These are phyloP conservation scores for Mrakia blollopis DNA, from an alignment of 768 basidiomycete species.

Conservation along the genomic window DNA sequence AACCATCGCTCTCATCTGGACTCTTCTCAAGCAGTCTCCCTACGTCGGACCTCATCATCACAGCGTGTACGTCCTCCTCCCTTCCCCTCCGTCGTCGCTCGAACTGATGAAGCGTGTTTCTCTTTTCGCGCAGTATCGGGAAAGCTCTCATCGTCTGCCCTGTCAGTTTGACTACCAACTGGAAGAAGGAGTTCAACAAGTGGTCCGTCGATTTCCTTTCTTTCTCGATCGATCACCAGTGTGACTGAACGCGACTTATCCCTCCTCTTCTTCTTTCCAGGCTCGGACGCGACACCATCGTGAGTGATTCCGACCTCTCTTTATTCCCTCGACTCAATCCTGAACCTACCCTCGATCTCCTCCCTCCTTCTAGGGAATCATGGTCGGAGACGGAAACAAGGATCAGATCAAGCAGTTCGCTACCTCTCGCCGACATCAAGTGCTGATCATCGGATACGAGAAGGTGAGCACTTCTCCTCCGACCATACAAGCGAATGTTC, in stretches of 20 bases:
- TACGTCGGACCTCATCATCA: slow-evolving; percentile 48
- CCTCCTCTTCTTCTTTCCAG: slow-evolving; percentile 38
- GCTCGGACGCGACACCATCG: slow-evolving; percentile 48
- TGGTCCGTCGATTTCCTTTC: slow-evolving; percentile 54
- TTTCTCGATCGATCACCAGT: background rate
- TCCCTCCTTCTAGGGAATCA: slow-evolving; percentile 45
- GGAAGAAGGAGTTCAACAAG: slow-evolving; percentile 92
- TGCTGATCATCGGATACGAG: slow-evolving; percentile 93
- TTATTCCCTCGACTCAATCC: background rate
- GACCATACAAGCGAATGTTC: too few species aligned
- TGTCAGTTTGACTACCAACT: slow-evolving; percentile 65
- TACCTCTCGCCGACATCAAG: slow-evolving; percentile 62
- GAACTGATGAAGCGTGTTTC: slow-evolving; percentile 44
- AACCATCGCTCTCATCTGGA: slow-evolving; percentile 91
- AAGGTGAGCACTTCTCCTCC: slow-evolving; percentile 45
- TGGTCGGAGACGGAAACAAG: slow-evolving; percentile 60
- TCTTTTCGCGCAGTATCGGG: slow-evolving; percentile 50
- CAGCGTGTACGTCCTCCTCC: slow-evolving; percentile 29
- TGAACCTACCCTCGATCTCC: background rate
- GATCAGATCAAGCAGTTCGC: slow-evolving; percentile 62
- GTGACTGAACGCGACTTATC: background rate
- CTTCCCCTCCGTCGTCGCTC: background rate
- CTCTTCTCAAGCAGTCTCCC: slow-evolving; percentile 81
- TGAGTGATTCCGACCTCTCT: background rate
- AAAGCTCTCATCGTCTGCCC: slow-evolving; percentile 93